phyloP scores from a whole-genome alignment of 179 eudicot genomes.

The Carnegiea gigantea region DNA sequence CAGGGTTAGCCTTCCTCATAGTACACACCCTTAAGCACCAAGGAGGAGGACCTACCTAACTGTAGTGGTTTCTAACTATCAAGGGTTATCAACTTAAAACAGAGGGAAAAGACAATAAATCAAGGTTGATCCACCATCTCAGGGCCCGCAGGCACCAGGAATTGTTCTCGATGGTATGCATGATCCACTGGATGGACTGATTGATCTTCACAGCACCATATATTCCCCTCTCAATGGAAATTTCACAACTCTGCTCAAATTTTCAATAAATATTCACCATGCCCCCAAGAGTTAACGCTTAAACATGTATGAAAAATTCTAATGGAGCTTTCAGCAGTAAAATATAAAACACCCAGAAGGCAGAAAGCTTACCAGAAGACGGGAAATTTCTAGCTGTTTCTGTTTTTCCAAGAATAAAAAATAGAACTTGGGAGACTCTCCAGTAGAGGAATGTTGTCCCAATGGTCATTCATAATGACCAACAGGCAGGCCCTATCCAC shows the following conservation, averaged over 20 bases:
- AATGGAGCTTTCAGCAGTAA: constrained; percentile 32
- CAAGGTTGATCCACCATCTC: constrained; percentile 44
- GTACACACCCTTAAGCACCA: constrained; percentile 28
- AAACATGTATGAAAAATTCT: constrained; percentile 33
- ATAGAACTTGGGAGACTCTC: constrained; percentile 26
- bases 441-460: neutral
- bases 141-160: constrained; percentile 36
- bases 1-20: constrained; percentile 19
- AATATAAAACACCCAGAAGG: constrained; percentile 12
- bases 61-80: constrained; percentile 29
- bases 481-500: neutral
- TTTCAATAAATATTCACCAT: constrained; percentile 28
- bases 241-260: constrained; percentile 42
- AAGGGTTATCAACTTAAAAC: constrained; percentile 29
- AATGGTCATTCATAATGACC: neutral
- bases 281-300: constrained; percentile 32
- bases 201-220: constrained; percentile 36
- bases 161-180: constrained; percentile 28
- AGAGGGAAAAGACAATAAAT: constrained; percentile 34
- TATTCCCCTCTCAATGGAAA: constrained; percentile 41
- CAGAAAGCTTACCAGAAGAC: constrained; percentile 13
- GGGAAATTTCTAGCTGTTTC: constrained; percentile 1
- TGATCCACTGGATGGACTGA: constrained; percentile 31
- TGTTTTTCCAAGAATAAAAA: constrained; percentile 3
- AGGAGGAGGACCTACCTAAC: constrained; percentile 41